These are phyloP conservation scores for Calonectria hongkongensis DNA, from an alignment of 2,329 filamentous ascomycete species.

Conservation along the genomic window DNA sequence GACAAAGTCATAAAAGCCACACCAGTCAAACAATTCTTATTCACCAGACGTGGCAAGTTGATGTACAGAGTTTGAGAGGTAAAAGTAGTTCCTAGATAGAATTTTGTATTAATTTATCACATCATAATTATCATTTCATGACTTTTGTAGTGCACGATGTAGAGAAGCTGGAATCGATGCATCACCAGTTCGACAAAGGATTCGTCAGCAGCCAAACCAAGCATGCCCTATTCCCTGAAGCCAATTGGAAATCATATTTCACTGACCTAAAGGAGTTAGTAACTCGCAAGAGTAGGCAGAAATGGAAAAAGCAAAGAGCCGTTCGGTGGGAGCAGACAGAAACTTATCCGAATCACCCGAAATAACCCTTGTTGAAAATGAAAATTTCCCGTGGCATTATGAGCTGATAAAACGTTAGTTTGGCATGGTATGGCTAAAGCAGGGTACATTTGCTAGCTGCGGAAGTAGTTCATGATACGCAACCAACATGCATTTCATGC, in stretches of 20 bases:
- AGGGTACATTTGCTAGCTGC: slow-evolving; percentile 13
- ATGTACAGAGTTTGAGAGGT: slow-evolving; percentile 49
- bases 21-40: slow-evolving; percentile 56
- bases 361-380: background rate
- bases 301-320: slow-evolving; percentile 12
- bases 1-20: slow-evolving; percentile 51
- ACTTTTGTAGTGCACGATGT: background rate
- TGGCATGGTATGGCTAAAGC: background rate
- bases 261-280: background rate
- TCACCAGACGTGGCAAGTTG: slow-evolving; percentile 55
- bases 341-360: slow-evolving; percentile 2
- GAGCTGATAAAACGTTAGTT: background rate
- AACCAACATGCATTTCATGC: slow-evolving; percentile 11
- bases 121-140: background rate
- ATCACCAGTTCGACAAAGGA: background rate
- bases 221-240: no score
- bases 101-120: background rate
- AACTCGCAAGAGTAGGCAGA: slow-evolving; percentile 4
- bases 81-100: background rate
- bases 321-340: background rate
- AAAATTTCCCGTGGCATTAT: slow-evolving; percentile 1
- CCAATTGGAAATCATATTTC: background rate
- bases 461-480: background rate
- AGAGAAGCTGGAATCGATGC: background rate
- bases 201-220: background rate